Evolutionary conservation across 495 filamentous ascomycete genomes (phyloP), one percentile per base, ranked within the genome.

Genomic region (Glarea lozoyensis): DNA sequence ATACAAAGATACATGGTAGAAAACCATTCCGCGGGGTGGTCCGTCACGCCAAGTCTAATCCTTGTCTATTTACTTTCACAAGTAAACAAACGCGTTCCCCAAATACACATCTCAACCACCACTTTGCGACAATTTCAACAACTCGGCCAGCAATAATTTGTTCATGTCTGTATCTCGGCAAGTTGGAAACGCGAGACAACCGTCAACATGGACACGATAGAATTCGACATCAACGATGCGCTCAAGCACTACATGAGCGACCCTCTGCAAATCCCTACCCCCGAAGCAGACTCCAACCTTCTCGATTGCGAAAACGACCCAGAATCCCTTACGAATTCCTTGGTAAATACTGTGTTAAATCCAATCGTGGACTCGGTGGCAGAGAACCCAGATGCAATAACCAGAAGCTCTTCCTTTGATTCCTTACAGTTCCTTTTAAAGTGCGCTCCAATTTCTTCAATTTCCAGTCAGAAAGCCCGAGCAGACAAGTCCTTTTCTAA

Each of bases 231-330:
- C 61, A 96, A 95, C 64, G 81, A 92, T 57, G 83, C 88, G 48
- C 81, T 97, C 63, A 96, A 94, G 69, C 74, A 84, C 57, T 97
- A 99, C 64, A 82, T 94, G 70, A 86, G 84, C 66, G 87, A 95
- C 64, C 93, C 93, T 1, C 68, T 80, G 33, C 74, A 74, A 30
- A 77, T 97, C 25, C 72, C 83, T 3, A 95, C 87, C n/a, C 77
- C 83, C 22, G 88, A 95, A 59, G 92, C 90, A 19, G 84, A 94
- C 52, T 60, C 80, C 22, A 81, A 81, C 37, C 75, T 99, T 30
- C 65, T 88, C 42, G 92, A 97, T 48, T 92, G 88, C 71, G 92
- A 97, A 63, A 78, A 78, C 45, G 90, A 95, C 50, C 86, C 87
- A 11, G 88, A 96, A 54, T 78, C 84, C 25, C 72, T 96, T 43